Base-by-base conservation (phyloP, 805 yeast genomes). In the Pichia rugopelliculosa region DNA sequence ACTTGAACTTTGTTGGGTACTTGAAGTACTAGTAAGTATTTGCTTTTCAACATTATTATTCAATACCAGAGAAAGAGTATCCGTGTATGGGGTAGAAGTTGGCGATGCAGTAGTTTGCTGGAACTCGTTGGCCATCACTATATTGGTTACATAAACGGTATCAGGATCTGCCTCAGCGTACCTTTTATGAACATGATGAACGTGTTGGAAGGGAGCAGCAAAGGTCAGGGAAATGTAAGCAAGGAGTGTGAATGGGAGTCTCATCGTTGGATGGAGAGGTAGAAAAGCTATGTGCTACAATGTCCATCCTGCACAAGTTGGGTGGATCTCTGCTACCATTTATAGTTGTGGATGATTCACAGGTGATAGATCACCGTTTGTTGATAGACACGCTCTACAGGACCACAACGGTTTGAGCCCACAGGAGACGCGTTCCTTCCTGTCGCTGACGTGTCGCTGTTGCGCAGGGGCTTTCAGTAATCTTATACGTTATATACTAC, bases 201-300 rank as follows among this genome's bases (percentile, higher is more conserved):
- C 23, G 20, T 44, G 42, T 24, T 38, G 43, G 15, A 22, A 26
- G 3, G 48, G 48, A 22, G 44, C 41, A 10, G 44, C 44, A 6
- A 37, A 27, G 8, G 46, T 34, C 8, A 33, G 7, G 7, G 45
- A n/a, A 7, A 13, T 13, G 39, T 17, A 34, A 34, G 18, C 15
- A 33, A 17, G 38, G 39, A 42, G n/a, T 10, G 18, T 8, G 22
- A 24, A 7, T 15, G 39, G 36, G 9, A 22, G 15, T 20, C 18
- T 22, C 13, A 13, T 27, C 15, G 18, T n/a, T 30, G 34, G 34
- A n/a, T n/a, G n/a, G n/a, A n/a, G n/a, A n/a, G n/a, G n/a, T n/a
- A n/a, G n/a, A n/a, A n/a, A n/a, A n/a, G n/a, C n/a, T n/a, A n/a
- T n/a, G n/a, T n/a, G n/a, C n/a, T n/a, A n/a, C n/a, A n/a, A n/a